Evolutionary conservation across 352 stramenopile species (phyloP).

Genomic region (Phytophthora fragariae): DNA sequence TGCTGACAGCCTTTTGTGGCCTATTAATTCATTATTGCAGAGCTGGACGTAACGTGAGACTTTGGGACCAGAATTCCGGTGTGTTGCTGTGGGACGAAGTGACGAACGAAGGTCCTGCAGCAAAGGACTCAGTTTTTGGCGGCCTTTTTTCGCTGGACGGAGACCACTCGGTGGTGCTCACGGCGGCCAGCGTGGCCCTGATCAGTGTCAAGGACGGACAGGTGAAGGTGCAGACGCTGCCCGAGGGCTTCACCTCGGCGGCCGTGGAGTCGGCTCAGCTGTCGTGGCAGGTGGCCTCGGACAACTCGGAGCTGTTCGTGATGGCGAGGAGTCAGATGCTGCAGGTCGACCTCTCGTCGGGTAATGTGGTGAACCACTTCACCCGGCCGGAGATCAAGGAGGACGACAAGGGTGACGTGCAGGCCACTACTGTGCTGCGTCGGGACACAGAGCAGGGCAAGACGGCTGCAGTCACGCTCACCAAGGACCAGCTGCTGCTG

Average conservation of each 20-base stretch:
- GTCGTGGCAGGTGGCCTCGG: slow-evolving; percentile 56
- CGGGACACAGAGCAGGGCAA: slow-evolving; percentile 46
- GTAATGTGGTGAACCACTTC: slow-evolving; percentile 51
- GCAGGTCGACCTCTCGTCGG: slow-evolving; percentile 48
- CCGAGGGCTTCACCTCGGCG: slow-evolving; percentile 38
- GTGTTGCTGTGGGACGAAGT: slow-evolving; percentile 77
- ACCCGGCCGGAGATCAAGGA: slow-evolving; percentile 42
- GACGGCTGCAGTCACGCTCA: slow-evolving; percentile 40
- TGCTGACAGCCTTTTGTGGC: background rate
- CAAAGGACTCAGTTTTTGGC: slow-evolving; percentile 39
- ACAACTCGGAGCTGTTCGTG: slow-evolving; percentile 59
- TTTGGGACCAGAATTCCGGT: slow-evolving; percentile 74
- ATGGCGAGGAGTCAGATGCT: slow-evolving; percentile 51
- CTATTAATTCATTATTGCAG: slow-evolving; percentile 35
- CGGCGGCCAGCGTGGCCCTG: slow-evolving; percentile 53
- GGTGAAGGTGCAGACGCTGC: slow-evolving; percentile 52
- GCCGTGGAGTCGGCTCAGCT: slow-evolving; percentile 23
- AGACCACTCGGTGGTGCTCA: slow-evolving; percentile 61
- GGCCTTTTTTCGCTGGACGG: slow-evolving; percentile 55
- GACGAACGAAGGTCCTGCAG: slow-evolving; percentile 29
- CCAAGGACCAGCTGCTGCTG: slow-evolving; percentile 43
- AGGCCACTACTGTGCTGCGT: slow-evolving; percentile 40
- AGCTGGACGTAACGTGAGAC: slow-evolving; percentile 59
- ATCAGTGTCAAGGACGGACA: slow-evolving; percentile 67
- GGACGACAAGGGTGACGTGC: slow-evolving; percentile 38